A percentile compares a stretch with the other conserved stretches of the same genome.
Conservation (phyloP, 176 grass and related monocot species). For the Secale cereale region DNA sequence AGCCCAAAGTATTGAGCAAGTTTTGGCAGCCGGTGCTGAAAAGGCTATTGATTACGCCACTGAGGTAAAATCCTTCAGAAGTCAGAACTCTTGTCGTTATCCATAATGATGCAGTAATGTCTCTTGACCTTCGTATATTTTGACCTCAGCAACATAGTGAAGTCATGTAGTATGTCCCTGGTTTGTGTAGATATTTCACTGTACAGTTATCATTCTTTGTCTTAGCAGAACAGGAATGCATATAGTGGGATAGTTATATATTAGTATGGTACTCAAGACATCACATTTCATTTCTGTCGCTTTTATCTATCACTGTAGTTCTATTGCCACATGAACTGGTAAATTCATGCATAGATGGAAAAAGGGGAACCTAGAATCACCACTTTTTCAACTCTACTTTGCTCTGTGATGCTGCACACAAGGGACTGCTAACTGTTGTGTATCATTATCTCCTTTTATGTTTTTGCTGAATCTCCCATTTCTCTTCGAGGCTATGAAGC, state of each 20-base stretch:
- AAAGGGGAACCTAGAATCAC: not conserved
- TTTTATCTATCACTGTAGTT: constrained; percentile 1
- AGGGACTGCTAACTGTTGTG: not conserved
- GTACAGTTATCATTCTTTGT: not conserved
- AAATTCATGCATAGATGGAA: constrained; percentile 20
- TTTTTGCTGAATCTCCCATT: too few relatives aligned
- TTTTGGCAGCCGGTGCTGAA: constrained; percentile 75
- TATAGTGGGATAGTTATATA: not conserved
- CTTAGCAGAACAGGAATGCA: not conserved
- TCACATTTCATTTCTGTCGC: not conserved
- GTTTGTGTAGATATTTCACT: not conserved
- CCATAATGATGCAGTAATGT: not conserved
- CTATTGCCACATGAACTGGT: not conserved
- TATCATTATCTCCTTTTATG: not conserved
- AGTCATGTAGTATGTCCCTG: not conserved
- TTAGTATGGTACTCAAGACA: constrained; percentile 7
- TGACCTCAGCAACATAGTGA: not conserved
- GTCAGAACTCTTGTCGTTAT: not conserved
- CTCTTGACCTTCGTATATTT: constrained; percentile 8
- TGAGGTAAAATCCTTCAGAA: constrained; percentile 49
- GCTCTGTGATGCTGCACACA: not conserved
- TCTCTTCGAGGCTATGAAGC: too few relatives aligned
- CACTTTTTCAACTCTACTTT: not conserved
- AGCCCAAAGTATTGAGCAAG: constrained; percentile 62
- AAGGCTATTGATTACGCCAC: constrained; percentile 90